Percentiles rank a stretch among this genome's conserved stretches.
Evolutionary conservation across 1,284 basidiomycete species (phyloP).

Genomic region (Stereum hirsutum): DNA sequence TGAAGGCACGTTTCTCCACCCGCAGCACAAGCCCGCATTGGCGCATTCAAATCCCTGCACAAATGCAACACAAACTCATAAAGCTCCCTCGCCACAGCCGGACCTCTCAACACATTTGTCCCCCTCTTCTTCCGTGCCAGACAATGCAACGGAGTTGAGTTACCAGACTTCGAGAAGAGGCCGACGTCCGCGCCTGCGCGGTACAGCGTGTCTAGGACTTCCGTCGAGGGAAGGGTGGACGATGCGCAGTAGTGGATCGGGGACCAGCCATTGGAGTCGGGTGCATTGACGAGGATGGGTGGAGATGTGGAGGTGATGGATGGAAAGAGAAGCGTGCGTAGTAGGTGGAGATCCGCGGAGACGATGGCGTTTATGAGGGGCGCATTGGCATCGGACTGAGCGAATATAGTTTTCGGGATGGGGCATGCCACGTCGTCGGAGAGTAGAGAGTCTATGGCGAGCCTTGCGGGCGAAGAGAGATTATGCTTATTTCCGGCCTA

Average conservation of each 20-base stretch:
- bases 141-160: slow-evolving; percentile 62
- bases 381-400: too few species aligned
- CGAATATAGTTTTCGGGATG: too few species aligned
- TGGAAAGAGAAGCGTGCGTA: slow-evolving; percentile 50
- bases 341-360: slow-evolving; percentile 34
- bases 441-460: slow-evolving; percentile 8
- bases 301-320: slow-evolving; percentile 18
- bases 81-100: slow-evolving; percentile 30
- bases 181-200: slow-evolving; percentile 65
- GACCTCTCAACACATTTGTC: slow-evolving; percentile 18
- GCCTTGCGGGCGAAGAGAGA: slow-evolving; percentile 13
- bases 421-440: slow-evolving; percentile 1
- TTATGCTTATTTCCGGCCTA: slow-evolving; percentile 17
- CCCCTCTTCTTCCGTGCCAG: slow-evolving; percentile 44
- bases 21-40: slow-evolving; percentile 61
- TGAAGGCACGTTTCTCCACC: slow-evolving; percentile 91
- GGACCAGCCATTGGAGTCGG: slow-evolving; percentile 59
- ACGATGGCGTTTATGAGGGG: slow-evolving; percentile 43
- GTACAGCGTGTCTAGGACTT: slow-evolving; percentile 58
- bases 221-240: slow-evolving; percentile 41
- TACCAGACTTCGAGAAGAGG: slow-evolving; percentile 54
- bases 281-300: slow-evolving; percentile 35
- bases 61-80: slow-evolving; percentile 56
- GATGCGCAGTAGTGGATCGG: slow-evolving; percentile 61
- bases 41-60: slow-evolving; percentile 55